Conservation (phyloP, 2,329 filamentous ascomycete genomes). For the Ceratocystis ficicola region DNA sequence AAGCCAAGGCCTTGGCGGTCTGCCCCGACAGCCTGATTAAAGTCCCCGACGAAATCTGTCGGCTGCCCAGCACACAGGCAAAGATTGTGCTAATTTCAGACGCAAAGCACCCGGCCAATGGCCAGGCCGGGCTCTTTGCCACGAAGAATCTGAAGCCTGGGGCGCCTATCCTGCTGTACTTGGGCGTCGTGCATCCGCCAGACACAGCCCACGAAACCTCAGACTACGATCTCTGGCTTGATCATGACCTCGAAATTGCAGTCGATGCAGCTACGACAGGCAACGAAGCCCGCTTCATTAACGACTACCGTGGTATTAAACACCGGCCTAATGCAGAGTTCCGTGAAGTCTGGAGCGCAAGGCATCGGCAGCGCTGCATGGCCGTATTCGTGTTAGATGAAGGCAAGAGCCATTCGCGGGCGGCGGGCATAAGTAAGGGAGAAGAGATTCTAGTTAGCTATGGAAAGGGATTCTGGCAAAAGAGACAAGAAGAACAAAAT, state of each 20-base stretch:
- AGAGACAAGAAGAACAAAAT: constrained; percentile 11
- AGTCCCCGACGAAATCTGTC: constrained; percentile 30
- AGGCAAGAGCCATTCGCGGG: constrained; percentile 29
- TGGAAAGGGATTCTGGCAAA: constrained; percentile 52
- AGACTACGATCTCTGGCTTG: constrained; percentile 55
- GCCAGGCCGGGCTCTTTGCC: constrained; percentile 51
- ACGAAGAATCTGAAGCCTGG: constrained; percentile 41
- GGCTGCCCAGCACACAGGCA: constrained; percentile 39
- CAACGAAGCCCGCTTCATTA: constrained; percentile 55
- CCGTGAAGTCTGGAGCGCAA: constrained; percentile 43
- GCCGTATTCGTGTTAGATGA: constrained; percentile 44
- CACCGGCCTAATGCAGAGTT: constrained; percentile 47
- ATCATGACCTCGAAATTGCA: constrained; percentile 43
- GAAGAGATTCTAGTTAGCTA: constrained; percentile 56
- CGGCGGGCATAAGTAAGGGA: constrained; percentile 40
- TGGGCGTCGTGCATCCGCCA: constrained; percentile 44
- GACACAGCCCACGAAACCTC: constrained; percentile 29
- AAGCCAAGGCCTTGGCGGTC: constrained; percentile 29
- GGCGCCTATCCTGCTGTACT: constrained; percentile 48
- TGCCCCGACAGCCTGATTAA: constrained; percentile 24
- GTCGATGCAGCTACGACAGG: constrained; percentile 47
- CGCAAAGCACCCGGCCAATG: constrained; percentile 43
- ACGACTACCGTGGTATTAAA: constrained; percentile 51
- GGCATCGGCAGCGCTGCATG: constrained; percentile 42
- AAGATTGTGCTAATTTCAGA: constrained; percentile 43